Evolutionary conservation across 1,284 basidiomycete genomes (phyloP), one percentile per base, ranked within the genome.

Genomic region (Phylloboletellus chloephorus): DNA sequence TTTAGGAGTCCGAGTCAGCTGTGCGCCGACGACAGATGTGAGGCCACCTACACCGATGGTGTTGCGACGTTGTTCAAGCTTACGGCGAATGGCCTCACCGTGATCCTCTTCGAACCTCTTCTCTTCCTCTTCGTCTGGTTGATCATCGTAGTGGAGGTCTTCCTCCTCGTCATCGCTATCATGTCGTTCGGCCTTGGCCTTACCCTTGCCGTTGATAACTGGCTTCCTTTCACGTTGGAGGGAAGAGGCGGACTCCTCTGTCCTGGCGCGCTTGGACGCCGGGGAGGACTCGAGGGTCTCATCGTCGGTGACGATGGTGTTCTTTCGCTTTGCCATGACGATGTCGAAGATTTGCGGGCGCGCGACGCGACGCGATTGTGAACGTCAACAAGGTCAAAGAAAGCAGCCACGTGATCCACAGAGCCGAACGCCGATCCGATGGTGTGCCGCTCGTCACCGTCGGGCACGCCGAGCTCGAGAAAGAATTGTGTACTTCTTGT

Each of bases 91-190:
- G 31, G 63, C 65, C 37, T 76, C 76, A 15, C 72, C 72, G 44
- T 81, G 67, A 39, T 76, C 68, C 43, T 73, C 67, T 53, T 83
- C 80, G 46, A 85, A 82, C 49, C 67, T 63, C 47, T 73, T 71
- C 42, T 81, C 77, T 21, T 74, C 71, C 28, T 70, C 69, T 43
- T 73, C 68, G 41, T 71, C 64, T 12, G 67, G 64, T 17, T 66
- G 61, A 2, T 61, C 60, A 3, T 61, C 39, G 31, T 43, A 39
- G 35, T 39, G 37, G 46, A 54, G 17, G 46, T 57, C 54, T 24
- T 53, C 49, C 33, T 57, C 56, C 4, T 66, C 64, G 4, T 66
- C 64, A 15, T 69, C 68, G 39, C 63, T 67, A 17, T 56, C 55
- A 4, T 60, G 60, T 9, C 54, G 58, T 26, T 42, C 29, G 7